A percentile compares a stretch with the other conserved stretches of the same genome.
Evolutionary conservation across 1,284 basidiomycete genomes (phyloP).

Genomic region (Vanrija humicola): DNA sequence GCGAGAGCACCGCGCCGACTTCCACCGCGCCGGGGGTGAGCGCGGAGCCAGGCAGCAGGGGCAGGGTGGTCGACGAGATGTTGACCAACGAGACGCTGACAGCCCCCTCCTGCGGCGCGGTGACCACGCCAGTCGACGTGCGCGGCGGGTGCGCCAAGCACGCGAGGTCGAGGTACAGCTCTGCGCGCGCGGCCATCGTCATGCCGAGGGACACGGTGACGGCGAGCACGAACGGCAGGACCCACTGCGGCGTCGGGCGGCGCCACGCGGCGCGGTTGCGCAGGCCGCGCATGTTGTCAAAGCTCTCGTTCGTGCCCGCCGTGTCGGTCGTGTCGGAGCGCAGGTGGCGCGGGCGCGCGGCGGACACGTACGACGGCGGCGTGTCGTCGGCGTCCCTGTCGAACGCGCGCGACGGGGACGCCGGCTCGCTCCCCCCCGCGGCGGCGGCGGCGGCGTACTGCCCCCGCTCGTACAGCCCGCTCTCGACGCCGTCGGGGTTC

Average conservation of each 20-base stretch:
- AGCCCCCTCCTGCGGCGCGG: too few species aligned
- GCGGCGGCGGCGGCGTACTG: too few species aligned
- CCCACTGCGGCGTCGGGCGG: slow-evolving; percentile 37
- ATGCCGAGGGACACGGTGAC: slow-evolving; percentile 38
- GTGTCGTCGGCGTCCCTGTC: too few species aligned
- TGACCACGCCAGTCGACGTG: slow-evolving; percentile 7
- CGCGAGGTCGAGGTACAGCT: slow-evolving; percentile 45
- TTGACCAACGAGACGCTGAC: too few species aligned
- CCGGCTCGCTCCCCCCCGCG: background rate
- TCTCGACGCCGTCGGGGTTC: too few species aligned
- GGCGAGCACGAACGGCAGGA: slow-evolving; percentile 40
- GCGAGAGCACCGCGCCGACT: slow-evolving; percentile 14
- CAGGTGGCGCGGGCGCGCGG: too few species aligned
- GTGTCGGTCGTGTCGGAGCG: too few species aligned
- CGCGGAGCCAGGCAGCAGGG: background rate
- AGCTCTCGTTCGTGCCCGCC: slow-evolving; percentile 11
- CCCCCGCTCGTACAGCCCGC: too few species aligned
- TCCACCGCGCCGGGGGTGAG: background rate
- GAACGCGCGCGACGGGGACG: too few species aligned
- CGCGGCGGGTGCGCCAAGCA: slow-evolving; percentile 46
- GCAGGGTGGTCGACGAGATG: background rate
- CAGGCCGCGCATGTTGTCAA: slow-evolving; percentile 29
- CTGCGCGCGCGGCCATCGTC: slow-evolving; percentile 37
- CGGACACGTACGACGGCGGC: background rate
- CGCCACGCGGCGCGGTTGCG: slow-evolving; percentile 36